Evolutionary conservation across 2,329 filamentous ascomycete genomes (phyloP).

Genomic region (Colletotrichum tropicicola): DNA sequence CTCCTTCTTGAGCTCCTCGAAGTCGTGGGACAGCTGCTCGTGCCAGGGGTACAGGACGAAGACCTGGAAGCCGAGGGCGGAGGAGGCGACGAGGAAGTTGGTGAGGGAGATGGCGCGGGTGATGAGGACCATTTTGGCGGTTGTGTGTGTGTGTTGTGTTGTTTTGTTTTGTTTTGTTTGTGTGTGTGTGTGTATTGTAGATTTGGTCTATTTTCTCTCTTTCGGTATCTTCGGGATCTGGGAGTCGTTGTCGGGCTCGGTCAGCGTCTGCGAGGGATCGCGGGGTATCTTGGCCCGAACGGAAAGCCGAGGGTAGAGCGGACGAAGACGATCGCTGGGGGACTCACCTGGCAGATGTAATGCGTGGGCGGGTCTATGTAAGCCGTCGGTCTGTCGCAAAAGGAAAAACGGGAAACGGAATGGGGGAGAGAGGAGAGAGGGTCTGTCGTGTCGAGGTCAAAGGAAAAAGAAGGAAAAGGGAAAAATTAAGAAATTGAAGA

Average conservation of each 20-base stretch:
- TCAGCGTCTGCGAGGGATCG: neutral
- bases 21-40: slow-evolving; percentile 69
- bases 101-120: slow-evolving; percentile 64
- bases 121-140: slow-evolving; percentile 40
- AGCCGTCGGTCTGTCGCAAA: neutral
- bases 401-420: neutral
- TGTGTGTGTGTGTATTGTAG: neutral
- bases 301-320: neutral
- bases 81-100: slow-evolving; percentile 73
- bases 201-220: neutral
- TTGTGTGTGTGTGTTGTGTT: neutral
- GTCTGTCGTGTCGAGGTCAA: neutral
- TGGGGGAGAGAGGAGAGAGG: neutral
- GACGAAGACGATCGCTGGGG: neutral
- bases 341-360: neutral
- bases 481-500: neutral
- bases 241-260: neutral
- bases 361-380: neutral
- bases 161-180: neutral
- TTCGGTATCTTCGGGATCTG: neutral
- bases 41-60: slow-evolving; percentile 78
- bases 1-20: slow-evolving; percentile 66
- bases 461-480: neutral
- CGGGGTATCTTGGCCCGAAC: slow-evolving; percentile 19
- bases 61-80: slow-evolving; percentile 73